Conservation (phyloP, 768 basidiomycete genomes). For the Trametes maxima region DNA sequence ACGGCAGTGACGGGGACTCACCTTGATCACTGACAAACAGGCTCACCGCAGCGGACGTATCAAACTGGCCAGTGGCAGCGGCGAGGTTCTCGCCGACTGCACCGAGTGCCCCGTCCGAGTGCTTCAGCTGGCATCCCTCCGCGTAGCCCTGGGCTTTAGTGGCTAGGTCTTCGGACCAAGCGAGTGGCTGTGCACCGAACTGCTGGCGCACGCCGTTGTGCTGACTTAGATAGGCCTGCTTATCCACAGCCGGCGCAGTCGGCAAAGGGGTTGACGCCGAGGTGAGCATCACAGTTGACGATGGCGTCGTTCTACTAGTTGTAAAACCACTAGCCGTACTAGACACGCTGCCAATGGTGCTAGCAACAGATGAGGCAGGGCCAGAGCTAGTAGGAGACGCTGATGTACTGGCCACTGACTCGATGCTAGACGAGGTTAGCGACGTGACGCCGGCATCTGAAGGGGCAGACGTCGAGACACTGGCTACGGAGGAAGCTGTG, state of each 20-base stretch:
- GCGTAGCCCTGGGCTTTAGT: constrained; percentile 68
- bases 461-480: not conserved
- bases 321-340: not conserved
- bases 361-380: not conserved
- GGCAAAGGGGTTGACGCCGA: constrained; percentile 56
- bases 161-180: constrained; percentile 62
- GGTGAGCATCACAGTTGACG: constrained; percentile 43
- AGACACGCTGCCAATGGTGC: not conserved
- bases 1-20: constrained; percentile 30
- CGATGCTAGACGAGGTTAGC: not conserved
- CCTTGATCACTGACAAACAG: constrained; percentile 54
- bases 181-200: constrained; percentile 61
- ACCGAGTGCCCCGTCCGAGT: constrained; percentile 67
- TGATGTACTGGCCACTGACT: not conserved
- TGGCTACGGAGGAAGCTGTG: not conserved
- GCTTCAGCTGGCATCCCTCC: constrained; percentile 61
- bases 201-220: constrained; percentile 64
- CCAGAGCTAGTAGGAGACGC: not conserved
- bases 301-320: not conserved
- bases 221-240: constrained; percentile 50
- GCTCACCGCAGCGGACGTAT: constrained; percentile 46
- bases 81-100: constrained; percentile 72
- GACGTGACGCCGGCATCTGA: constrained; percentile 1
- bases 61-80: constrained; percentile 62
- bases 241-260: constrained; percentile 36